Base-by-base conservation (phyloP, 345 rosid genomes). In the Melaleuca quinquenervia region DNA sequence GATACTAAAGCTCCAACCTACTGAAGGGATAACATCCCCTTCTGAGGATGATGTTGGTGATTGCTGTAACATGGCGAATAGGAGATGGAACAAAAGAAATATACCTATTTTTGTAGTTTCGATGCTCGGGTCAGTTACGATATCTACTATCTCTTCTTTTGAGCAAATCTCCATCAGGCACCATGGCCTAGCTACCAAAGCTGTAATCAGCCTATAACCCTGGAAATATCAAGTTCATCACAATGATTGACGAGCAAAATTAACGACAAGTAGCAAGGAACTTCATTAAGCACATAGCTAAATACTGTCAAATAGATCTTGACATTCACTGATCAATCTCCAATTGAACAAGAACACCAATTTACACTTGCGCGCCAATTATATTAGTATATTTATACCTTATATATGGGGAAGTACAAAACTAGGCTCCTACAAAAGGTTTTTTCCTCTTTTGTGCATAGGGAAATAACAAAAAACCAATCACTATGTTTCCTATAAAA, bases 81-180 rank as follows among this genome's bases (percentile, higher is more conserved):
- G 24, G 53, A 45, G 48, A 41, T 18, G 32, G 55, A 85, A 27
- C 60, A 85, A 76, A 29, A 18, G 27, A 88, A 15, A 48, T 50
- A 50, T 87, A 97, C 99, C 98, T 92, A 92, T 90, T 92, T 96
- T 97, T 56, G 94, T 89, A 62, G 92, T 91, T 90, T 97, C 99
- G 45, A 88, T 86, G 52, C 89, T 84, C 84, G 98, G 91, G 88
- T 92, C 96, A 51, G 94, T 94, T 82, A 95, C 91, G 45, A 86
- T 90, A 85, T 91, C 89, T 82, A 96, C 88, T 49, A 97, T 93
- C 90, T 96, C 98, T 82, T 89, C 93, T 90, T 93, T 95, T 62
- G 98, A 88, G 91, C 95, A 92, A 64, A 97, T 90, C 89, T 96
- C 98, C 91, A 92, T 89, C 86, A 96, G 92, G 87, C 96, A 94